A percentile compares a stretch with the other conserved stretches of the same genome.
Conservation (phyloP, 495 filamentous ascomycete genomes). For the Annulohypoxylon nitens region DNA sequence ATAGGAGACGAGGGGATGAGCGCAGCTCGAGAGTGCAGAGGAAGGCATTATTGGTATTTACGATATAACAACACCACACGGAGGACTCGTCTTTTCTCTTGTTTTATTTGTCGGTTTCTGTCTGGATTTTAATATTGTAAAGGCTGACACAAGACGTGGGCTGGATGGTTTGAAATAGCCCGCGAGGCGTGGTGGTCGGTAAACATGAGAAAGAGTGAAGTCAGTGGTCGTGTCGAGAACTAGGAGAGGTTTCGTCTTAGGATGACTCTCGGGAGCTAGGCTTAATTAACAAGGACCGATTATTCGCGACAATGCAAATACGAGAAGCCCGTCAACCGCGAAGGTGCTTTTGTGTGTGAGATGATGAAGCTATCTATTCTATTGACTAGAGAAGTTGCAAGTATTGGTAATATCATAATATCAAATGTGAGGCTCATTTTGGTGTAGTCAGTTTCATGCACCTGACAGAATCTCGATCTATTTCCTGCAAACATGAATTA, state of each 20-base stretch:
- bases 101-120: slow-evolving; percentile 46
- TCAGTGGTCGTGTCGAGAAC: slow-evolving; percentile 36
- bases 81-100: slow-evolving; percentile 31
- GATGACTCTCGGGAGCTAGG: slow-evolving; percentile 41
- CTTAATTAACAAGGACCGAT: slow-evolving; percentile 45
- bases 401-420: neutral
- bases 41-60: slow-evolving; percentile 39
- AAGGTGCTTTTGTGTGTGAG: neutral
- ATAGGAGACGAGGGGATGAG: slow-evolving; percentile 16
- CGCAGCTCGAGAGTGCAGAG: slow-evolving; percentile 17
- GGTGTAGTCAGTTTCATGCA: neutral
- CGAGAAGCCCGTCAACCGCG: slow-evolving; percentile 3
- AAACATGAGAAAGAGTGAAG: slow-evolving; percentile 33
- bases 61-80: slow-evolving; percentile 40
- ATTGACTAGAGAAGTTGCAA: slow-evolving; percentile 6
- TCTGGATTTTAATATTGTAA: slow-evolving; percentile 49
- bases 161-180: slow-evolving; percentile 19
- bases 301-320: slow-evolving; percentile 38
- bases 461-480: neutral
- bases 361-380: neutral
- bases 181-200: slow-evolving; percentile 21
- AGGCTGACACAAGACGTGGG: slow-evolving; percentile 33
- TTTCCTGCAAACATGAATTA: neutral
- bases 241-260: slow-evolving; percentile 29
- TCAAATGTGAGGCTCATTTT: neutral